These are phyloP conservation scores for Kwoniella dejecticola DNA, from an alignment of 768 basidiomycete species.

Conservation along the genomic window DNA sequence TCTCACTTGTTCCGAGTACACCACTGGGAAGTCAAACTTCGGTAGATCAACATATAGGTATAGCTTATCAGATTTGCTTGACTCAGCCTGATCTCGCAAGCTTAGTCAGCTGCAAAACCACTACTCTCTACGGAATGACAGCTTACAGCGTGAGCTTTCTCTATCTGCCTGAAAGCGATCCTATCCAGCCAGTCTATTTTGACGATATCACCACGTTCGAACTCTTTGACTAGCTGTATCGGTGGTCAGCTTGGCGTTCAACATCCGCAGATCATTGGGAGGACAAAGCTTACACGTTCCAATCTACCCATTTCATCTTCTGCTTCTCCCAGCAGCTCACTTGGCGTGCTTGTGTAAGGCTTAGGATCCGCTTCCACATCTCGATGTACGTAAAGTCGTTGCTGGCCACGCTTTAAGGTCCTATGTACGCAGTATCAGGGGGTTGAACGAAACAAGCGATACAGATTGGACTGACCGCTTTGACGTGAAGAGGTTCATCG, in stretches of 20 bases:
- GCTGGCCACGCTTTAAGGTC: slow-evolving; percentile 87
- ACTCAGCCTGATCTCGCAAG: slow-evolving; percentile 70
- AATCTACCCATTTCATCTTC: slow-evolving; percentile 93
- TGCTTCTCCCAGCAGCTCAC: slow-evolving; percentile 66
- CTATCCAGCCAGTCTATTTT: slow-evolving; percentile 97
- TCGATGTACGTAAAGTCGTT: slow-evolving; percentile 80
- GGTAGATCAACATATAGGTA: slow-evolving; percentile 95
- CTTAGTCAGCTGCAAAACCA: neutral
- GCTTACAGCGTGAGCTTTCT: slow-evolving; percentile 85
- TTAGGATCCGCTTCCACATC: slow-evolving; percentile 83
- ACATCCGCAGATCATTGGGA: neutral
- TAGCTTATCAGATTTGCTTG: slow-evolving; percentile 87
- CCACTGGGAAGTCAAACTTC: slow-evolving; percentile 93
- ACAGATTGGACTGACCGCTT: slow-evolving; percentile 67
- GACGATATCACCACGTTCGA: slow-evolving; percentile 87
- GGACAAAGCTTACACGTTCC: slow-evolving; percentile 67
- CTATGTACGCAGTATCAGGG: slow-evolving; percentile 56
- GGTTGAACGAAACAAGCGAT: no score
- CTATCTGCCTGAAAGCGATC: slow-evolving; percentile 89
- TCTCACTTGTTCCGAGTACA: slow-evolving; percentile 85
- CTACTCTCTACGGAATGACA: neutral
- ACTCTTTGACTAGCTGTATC: slow-evolving; percentile 74
- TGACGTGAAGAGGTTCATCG: slow-evolving; percentile 86
- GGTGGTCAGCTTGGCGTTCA: neutral
- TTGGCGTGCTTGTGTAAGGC: slow-evolving; percentile 78